Base-by-base conservation (phyloP, 106 monocot species). In the Chionographis japonica region DNA sequence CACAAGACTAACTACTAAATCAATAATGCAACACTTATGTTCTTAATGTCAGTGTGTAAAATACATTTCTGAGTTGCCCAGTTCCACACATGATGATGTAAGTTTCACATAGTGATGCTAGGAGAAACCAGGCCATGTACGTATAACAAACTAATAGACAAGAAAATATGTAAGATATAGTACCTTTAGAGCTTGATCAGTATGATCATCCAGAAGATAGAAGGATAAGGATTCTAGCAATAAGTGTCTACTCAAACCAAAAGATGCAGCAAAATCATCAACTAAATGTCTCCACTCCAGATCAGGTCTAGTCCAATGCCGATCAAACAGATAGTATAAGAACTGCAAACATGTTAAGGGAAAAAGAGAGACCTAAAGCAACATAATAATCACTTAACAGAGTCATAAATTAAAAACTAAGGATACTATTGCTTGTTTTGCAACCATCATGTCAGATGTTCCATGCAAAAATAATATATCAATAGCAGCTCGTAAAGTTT, bases 351-450 rank as follows among this genome's bases (percentile, higher is more conserved):
- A 52, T 38, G 58, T 92, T 74, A 86, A 81, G 92, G 68, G 74
- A 56, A 57, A 74, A 17, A 17, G 18, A 50, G 39, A 51, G 17
- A 50, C n/a, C 4, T 40, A 5, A 10, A 63, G 15, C 27, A n/a
- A 51, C 7, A 73, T 51, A 56, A 42, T 3, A 70, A 12, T 15
- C 27, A 37, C 18, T 37, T 41, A 8, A 57, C 27, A 38, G 12
- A 40, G 20, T 10, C 4, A 67, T 8, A 68, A 3, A 54, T 46
- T 0, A 61, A 49, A 40, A 12, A 3, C 61, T 13, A 80, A 89
- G 95, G 95, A 97, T 97, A 97, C 95, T 43, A 84, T 92, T 61
- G 95, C 92, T 56, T 73, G 84, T 79, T 97, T 97, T 14, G 92
- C 92, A 78, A 97, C 74, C 60, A 89, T 84, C 75, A 80, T 89